A percentile compares a stretch with the other conserved stretches of the same genome.
phyloP scores from a whole-genome alignment of 495 filamentous ascomycete species.

The Trichocladium antarcticum region DNA sequence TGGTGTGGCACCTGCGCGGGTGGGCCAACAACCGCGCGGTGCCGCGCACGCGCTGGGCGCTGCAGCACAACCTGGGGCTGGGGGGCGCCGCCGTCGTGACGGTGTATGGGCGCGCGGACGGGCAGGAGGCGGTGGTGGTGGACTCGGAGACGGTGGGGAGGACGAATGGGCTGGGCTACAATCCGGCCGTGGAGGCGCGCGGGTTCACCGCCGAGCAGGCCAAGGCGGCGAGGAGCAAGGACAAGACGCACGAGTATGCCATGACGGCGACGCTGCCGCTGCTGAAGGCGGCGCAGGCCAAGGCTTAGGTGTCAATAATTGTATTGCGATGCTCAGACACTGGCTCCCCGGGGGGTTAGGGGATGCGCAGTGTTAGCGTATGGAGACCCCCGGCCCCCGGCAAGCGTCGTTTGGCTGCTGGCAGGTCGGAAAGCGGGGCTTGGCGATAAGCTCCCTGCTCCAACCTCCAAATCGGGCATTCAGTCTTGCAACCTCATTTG shows the following conservation, averaged over 20 bases:
- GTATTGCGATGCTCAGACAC: too few relatives aligned
- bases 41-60: conserved; percentile 51
- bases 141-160: conserved; percentile 48
- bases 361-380: too few relatives aligned
- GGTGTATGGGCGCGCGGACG: conserved; percentile 82
- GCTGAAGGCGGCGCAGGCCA: conserved; percentile 44
- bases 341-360: too few relatives aligned
- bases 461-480: too few relatives aligned
- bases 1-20: conserved; percentile 91
- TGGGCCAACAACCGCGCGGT: conserved; percentile 89
- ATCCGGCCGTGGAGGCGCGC: conserved; percentile 81
- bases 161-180: conserved; percentile 67
- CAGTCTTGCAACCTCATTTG: neutral
- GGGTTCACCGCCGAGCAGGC: conserved; percentile 72
- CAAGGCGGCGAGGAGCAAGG: conserved; percentile 59
- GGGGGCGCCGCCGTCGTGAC: conserved; percentile 88
- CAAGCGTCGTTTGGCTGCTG: too few relatives aligned
- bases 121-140: conserved; percentile 46
- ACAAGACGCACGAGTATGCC: conserved; percentile 57
- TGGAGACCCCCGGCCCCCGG: too few relatives aligned
- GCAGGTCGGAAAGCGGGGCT: too few relatives aligned
- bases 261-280: conserved; percentile 60
- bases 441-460: too few relatives aligned
- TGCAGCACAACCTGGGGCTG: conserved; percentile 92
- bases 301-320: conserved; percentile 8